Base-by-base conservation (phyloP, 495 filamentous ascomycete genomes). In the Podospora anserina region DNA sequence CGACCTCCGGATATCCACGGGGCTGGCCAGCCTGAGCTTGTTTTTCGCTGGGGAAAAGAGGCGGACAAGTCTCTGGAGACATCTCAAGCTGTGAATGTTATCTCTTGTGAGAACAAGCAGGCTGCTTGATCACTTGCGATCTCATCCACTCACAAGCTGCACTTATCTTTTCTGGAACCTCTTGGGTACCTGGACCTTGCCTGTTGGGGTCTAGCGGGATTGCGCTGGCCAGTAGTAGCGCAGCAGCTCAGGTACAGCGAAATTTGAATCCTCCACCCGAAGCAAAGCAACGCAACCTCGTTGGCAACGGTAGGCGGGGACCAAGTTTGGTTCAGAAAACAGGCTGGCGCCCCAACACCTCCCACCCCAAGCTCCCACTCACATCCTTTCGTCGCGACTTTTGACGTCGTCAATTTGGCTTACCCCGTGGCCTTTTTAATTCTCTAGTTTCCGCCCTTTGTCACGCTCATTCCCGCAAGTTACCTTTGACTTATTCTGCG, bases 141-240 rank as follows among this genome's bases (percentile, higher is more conserved):
- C 56, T 58, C 56, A 18, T 27, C 19, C 19, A 20, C 23, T 58
- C 19, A 27, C 23, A 9, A 61, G 26, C 26, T 61, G 23, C n/a
- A 26, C 27, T 30, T 30, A 27, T 68, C 62, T 55, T 57, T 58
- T 68, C 23, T 68, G 23, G 59, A 61, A 61, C 59, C 23, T 28
- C 58, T 66, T 57, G 68, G 62, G 57, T 68, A 58, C 66, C 44
- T 44, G 18, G 19, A 20, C 63, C 30, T 70, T 66, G 30, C 66
- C 69, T 34, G 11, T 64, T 68, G 2, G 27, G 66, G 69, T 23
- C 54, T 60, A 66, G 69, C 49, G 30, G 0, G 1, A 18, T 27
- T 16, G 6, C 4, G 27, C 66, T 56, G 66, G 59, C 69, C 69
- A 71, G 7, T 71, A 0, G 68, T 16, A 62, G 23, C 5, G 23